These are phyloP conservation scores for Sherardia arvensis DNA, from an alignment of 257 asterid genomes.

Conservation along the genomic window DNA sequence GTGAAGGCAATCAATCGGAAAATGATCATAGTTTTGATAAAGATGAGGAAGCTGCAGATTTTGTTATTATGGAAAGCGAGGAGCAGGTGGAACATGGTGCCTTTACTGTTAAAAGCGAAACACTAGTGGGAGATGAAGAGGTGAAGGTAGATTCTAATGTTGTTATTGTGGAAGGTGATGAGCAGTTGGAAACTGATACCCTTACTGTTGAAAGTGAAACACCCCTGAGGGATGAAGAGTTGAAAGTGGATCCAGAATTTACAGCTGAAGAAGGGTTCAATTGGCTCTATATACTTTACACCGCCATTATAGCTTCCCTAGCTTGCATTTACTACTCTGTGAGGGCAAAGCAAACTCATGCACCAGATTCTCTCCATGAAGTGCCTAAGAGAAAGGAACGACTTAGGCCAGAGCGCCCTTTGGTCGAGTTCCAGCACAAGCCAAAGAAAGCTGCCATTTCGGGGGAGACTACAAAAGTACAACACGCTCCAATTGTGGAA, in stretches of 20 bases:
- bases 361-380: slow-evolving; percentile 11
- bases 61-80: not conserved
- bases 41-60: slow-evolving; percentile 4
- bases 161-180: not conserved
- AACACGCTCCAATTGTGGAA: slow-evolving; percentile 33
- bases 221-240: not conserved
- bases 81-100: not conserved
- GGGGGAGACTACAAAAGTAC: slow-evolving; percentile 20
- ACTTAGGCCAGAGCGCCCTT: not conserved
- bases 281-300: slow-evolving; percentile 18
- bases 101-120: not conserved
- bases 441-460: slow-evolving; percentile 10
- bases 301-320: slow-evolving; percentile 22
- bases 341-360: slow-evolving; percentile 18
- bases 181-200: not conserved
- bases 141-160: too few species aligned
- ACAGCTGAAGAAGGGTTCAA: slow-evolving; percentile 7
- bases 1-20: not conserved
- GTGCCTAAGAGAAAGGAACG: slow-evolving; percentile 11
- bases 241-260: not conserved
- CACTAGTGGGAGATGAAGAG: slow-evolving; percentile 2
- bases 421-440: slow-evolving; percentile 5
- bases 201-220: not conserved
- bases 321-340: slow-evolving; percentile 18
- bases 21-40: not conserved